These are phyloP conservation scores for Venturia pyrina DNA, from an alignment of 2,329 filamentous ascomycete genomes.

Conservation along the genomic window DNA sequence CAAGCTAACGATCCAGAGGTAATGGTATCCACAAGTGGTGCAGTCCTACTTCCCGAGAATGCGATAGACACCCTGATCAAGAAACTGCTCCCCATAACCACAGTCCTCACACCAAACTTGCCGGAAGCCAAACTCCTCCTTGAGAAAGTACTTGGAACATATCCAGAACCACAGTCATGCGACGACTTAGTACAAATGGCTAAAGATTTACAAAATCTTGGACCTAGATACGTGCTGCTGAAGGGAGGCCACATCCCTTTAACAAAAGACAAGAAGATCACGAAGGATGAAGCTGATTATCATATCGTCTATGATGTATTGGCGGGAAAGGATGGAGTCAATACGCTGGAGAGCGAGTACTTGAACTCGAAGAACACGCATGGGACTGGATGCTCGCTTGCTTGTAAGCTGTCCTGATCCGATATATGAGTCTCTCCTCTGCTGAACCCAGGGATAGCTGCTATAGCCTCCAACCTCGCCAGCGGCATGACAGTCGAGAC, in stretches of 20 bases:
- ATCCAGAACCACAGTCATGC: constrained; percentile 42
- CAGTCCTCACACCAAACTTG: constrained; percentile 66
- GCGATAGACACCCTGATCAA: constrained; percentile 53
- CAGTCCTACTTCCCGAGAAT: constrained; percentile 53
- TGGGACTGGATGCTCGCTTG: constrained; percentile 88
- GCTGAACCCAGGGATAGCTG: constrained; percentile 37
- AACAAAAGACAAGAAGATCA: constrained; percentile 46
- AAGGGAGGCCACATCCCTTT: constrained; percentile 90
- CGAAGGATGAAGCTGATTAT: constrained; percentile 48
- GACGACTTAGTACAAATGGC: constrained; percentile 62
- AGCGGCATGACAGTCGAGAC: constrained; percentile 45
- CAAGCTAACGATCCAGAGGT: constrained; percentile 45
- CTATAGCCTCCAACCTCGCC: constrained; percentile 64
- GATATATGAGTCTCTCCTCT: not conserved
- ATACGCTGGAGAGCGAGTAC: constrained; percentile 60
- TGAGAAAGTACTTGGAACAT: constrained; percentile 36
- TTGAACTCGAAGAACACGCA: constrained; percentile 73
- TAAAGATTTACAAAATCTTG: constrained; percentile 53
- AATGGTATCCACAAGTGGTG: constrained; percentile 81
- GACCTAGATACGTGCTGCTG: constrained; percentile 70
- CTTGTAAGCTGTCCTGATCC: constrained; percentile 49
- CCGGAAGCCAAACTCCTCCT: constrained; percentile 63
- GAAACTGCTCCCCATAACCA: constrained; percentile 55
- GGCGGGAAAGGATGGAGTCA: constrained; percentile 48
- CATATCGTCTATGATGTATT: constrained; percentile 69